Conservation (phyloP, 1,284 basidiomycete genomes). For the Naganishia cerealis region DNA sequence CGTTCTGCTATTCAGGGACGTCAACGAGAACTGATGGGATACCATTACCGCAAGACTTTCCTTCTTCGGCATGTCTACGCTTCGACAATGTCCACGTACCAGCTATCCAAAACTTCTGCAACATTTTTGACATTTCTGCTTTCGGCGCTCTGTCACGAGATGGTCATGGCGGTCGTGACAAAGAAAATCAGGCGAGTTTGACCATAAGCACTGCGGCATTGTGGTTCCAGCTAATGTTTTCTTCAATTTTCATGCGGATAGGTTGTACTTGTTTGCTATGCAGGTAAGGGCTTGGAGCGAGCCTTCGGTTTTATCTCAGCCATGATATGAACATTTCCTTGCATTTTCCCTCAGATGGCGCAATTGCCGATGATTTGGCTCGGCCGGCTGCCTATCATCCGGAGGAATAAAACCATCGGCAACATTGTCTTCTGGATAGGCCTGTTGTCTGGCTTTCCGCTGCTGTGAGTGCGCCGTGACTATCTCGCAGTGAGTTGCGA, state of each 20-base stretch:
- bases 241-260: slow-evolving; percentile 38
- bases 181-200: slow-evolving; percentile 66
- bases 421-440: slow-evolving; percentile 89
- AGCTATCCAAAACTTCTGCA: slow-evolving; percentile 71
- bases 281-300: slow-evolving; percentile 54
- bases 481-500: neutral
- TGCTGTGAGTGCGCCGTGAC: slow-evolving; percentile 70
- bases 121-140: slow-evolving; percentile 90
- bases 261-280: slow-evolving; percentile 73
- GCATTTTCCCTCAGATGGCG: slow-evolving; percentile 62
- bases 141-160: slow-evolving; percentile 83
- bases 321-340: neutral
- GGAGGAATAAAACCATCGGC: slow-evolving; percentile 70
- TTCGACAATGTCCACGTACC: slow-evolving; percentile 74
- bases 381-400: slow-evolving; percentile 72
- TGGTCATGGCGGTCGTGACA: slow-evolving; percentile 95
- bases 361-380: slow-evolving; percentile 89
- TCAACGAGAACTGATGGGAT: neutral
- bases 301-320: no score
- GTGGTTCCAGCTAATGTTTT: neutral
- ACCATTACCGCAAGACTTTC: slow-evolving; percentile 69
- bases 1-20: neutral
- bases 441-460: slow-evolving; percentile 76
- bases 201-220: neutral
- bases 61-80: slow-evolving; percentile 92